Base-by-base conservation (phyloP, 495 filamentous ascomycete genomes). In the Aspergillus coremiiformis region DNA sequence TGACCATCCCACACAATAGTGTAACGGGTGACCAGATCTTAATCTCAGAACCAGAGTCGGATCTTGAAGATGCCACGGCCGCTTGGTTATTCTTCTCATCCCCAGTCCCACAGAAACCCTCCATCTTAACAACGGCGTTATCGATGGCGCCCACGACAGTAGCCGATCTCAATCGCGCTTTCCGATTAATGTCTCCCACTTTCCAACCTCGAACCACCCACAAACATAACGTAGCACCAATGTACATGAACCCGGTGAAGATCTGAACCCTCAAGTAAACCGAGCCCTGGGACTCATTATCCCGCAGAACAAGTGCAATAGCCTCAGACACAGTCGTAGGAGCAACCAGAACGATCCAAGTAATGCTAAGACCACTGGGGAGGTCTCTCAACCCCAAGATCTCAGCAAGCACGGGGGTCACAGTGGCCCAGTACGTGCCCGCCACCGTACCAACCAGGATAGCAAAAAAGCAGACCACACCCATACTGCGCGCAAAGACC, bases 251-350 rank as follows among this genome's bases (percentile, higher is more conserved):
- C 0, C 82, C 84, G 0, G 81, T 77, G 54, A 84, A 87, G 17
- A 87, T 64, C 61, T 87, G 84, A 4, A 84, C 79, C 21, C 77
- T 73, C 1, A 84, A 69, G 57, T 85, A 88, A 14, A 67, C 71
- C 20, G 58, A 55, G 5, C 70, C 66, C 3, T 60, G 60, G 2
- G 67, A 70, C 32, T 52, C 39, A 19, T 76, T 55, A 22, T 71
- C 67, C 49, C 78, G 70, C 49, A 93, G 77, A 50, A 82, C 72
- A n/a, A 93, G 71, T 1, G 74, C 86, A 61, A 91, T 90, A 0
- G 83, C 77, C 57, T 93, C 88, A 30, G 84, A 79, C 52, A 90
- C 77, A 0, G 86, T 91, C 7, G 80, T 79, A 1, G 89, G 89
- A 8, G 89, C 59, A 27, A 86, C 83, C 11, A 93, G 72, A 6